phyloP scores from a whole-genome alignment of 83 land plant genomes.

The Diphasiastrum complanatum region DNA sequence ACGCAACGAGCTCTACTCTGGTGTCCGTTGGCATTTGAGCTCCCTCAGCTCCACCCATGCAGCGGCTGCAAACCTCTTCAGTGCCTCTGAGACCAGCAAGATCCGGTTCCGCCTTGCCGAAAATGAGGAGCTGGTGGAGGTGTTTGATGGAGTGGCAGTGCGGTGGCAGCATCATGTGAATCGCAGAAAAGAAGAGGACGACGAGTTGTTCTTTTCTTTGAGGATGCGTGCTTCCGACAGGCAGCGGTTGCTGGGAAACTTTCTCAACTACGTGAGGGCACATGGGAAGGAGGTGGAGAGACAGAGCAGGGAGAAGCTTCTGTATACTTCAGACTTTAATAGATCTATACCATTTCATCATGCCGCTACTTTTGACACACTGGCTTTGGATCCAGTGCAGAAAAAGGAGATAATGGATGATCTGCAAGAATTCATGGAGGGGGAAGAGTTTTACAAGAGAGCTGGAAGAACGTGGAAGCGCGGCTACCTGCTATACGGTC shows the following conservation, averaged over 20 bases:
- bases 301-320: conserved; percentile 12
- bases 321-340: conserved; percentile 41
- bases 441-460: conserved; percentile 48
- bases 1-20: conserved; percentile 50
- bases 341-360: conserved; percentile 63
- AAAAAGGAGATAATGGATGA: conserved; percentile 44
- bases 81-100: conserved; percentile 13
- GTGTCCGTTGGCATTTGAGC: conserved; percentile 31
- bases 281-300: conserved; percentile 25
- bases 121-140: conserved; percentile 27
- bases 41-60: conserved; percentile 37
- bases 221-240: conserved; percentile 31
- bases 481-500: conserved; percentile 73
- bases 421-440: conserved; percentile 41
- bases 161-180: conserved; percentile 26
- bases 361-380: conserved; percentile 62
- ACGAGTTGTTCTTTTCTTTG: conserved; percentile 34
- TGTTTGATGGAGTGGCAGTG: conserved; percentile 25
- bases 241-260: conserved; percentile 21
- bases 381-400: conserved; percentile 56
- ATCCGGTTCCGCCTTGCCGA: conserved; percentile 24
- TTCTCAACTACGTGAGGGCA: conserved; percentile 31
- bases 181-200: conserved; percentile 16
- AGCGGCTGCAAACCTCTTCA: conserved; percentile 30
- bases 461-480: conserved; percentile 82